A percentile compares a stretch with the other conserved stretches of the same genome.
phyloP scores from a whole-genome alignment of 139 green algal species.

The Pseudopediastrum boryanum region DNA sequence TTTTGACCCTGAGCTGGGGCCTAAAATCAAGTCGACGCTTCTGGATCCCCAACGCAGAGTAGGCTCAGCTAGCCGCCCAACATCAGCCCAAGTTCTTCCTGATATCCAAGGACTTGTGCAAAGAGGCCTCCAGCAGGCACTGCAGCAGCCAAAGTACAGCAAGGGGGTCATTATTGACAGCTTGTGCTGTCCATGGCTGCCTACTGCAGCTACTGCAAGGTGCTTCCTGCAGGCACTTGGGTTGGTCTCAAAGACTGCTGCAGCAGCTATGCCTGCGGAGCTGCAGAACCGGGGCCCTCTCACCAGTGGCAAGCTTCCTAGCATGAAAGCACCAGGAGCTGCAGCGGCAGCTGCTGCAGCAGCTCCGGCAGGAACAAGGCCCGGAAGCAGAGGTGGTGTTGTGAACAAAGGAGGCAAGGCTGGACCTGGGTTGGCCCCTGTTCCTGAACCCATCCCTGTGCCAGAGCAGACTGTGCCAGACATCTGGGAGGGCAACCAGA shows the following conservation, averaged over 20 bases:
- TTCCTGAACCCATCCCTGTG: neutral
- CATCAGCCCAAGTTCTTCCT: no score
- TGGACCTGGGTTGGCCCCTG: neutral
- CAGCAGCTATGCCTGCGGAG: no score
- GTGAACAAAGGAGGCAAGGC: conserved; percentile 15
- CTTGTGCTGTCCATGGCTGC: conserved; percentile 41
- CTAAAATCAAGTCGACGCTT: no score
- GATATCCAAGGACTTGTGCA: no score
- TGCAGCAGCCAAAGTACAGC: conserved; percentile 33
- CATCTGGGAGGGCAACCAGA: conserved; percentile 6
- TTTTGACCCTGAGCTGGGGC: no score
- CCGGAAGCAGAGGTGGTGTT: neutral
- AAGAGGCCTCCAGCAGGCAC: conserved; percentile 28
- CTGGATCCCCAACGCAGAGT: no score
- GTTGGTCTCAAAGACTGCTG: conserved; percentile 42
- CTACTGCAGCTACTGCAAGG: conserved; percentile 15
- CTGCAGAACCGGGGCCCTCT: no score
- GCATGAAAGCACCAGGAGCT: neutral
- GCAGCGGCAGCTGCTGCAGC: neutral
- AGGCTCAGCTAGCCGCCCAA: no score
- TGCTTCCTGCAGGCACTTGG: conserved; percentile 52
- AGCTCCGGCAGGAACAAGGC: neutral
- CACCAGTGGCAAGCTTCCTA: no score
- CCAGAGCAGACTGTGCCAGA: conserved; percentile 6
- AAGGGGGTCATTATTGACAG: conserved; percentile 63